A percentile compares a stretch with the other conserved stretches of the same genome.
Evolutionary conservation across 371 early-diverging fungal genomes (phyloP).

Genomic region (Rhizopus stolonifer): DNA sequence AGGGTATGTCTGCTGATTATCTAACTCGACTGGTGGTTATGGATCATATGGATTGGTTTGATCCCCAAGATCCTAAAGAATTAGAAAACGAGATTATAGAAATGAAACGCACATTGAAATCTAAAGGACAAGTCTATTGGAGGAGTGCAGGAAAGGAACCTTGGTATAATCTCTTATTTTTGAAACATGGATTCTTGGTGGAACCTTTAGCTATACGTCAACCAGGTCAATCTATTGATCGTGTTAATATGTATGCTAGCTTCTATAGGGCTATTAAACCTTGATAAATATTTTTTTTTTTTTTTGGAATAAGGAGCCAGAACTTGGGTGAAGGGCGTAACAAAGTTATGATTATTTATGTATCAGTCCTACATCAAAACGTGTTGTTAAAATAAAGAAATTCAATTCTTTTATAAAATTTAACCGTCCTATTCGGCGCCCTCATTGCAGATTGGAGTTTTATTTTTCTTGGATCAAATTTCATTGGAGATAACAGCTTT

Average conservation of each 20-base stretch:
- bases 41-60: slow-evolving; percentile 93
- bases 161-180: slow-evolving; percentile 79
- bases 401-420: too few relatives aligned
- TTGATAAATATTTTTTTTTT: slow-evolving; percentile 4
- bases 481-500: too few relatives aligned
- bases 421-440: too few relatives aligned
- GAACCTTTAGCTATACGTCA: slow-evolving; percentile 66
- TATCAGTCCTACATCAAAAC: too few relatives aligned
- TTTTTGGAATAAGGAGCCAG: too few relatives aligned
- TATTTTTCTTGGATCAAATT: too few relatives aligned
- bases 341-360: too few relatives aligned
- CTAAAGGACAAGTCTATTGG: slow-evolving; percentile 79
- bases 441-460: too few relatives aligned
- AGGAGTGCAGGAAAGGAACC: slow-evolving; percentile 78
- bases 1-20: slow-evolving; percentile 56
- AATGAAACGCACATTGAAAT: slow-evolving; percentile 58
- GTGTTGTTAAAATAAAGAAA: too few relatives aligned
- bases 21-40: slow-evolving; percentile 78
- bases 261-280: slow-evolving; percentile 52
- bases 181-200: slow-evolving; percentile 67
- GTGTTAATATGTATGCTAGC: slow-evolving; percentile 87
- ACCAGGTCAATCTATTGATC: slow-evolving; percentile 68
- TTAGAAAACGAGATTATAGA: slow-evolving; percentile 65
- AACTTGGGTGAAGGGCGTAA: too few relatives aligned
- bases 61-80: slow-evolving; percentile 52